Evolutionary conservation across 2,329 filamentous ascomycete genomes (phyloP).

Genomic region (Aureobasidium sp.): DNA sequence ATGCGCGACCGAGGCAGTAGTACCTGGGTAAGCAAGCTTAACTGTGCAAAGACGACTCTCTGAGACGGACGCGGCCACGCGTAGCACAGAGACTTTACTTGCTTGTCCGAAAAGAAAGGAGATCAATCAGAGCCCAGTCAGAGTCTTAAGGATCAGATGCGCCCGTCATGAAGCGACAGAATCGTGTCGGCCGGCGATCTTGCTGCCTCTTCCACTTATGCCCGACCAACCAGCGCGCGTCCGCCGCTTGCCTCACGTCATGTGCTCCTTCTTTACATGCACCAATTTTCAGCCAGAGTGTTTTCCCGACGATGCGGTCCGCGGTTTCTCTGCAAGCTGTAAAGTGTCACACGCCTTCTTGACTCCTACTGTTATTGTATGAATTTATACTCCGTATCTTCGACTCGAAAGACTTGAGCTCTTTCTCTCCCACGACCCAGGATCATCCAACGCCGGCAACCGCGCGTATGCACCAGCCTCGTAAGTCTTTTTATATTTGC

Average conservation of each 20-base stretch:
- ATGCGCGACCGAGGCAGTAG: constrained; percentile 3
- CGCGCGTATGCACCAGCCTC: constrained; percentile 6
- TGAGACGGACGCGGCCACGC: background rate
- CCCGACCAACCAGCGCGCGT: constrained; percentile 10
- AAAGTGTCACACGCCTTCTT: too few relatives aligned
- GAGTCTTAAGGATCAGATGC: constrained; percentile 11
- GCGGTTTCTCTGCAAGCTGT: background rate
- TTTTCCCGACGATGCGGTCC: constrained; percentile 5
- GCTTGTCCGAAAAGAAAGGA: background rate
- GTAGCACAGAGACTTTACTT: background rate
- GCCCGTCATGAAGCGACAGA: constrained; percentile 11
- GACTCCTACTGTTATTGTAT: too few relatives aligned
- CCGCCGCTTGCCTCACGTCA: background rate
- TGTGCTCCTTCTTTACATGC: constrained; percentile 5
- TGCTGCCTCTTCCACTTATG: constrained; percentile 5
- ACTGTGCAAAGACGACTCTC: background rate
- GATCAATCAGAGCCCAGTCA: constrained; percentile 1
- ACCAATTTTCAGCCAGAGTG: constrained; percentile 2
- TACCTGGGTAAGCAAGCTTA: background rate
- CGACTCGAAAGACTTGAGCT: background rate
- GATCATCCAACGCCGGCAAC: background rate
- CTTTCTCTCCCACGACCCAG: too few relatives aligned
- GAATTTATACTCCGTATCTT: background rate
- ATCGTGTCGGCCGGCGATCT: constrained; percentile 4
- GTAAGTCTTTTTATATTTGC: constrained; percentile 2